Conservation (phyloP, 306 rosid species). For the Cajanus cajan region DNA sequence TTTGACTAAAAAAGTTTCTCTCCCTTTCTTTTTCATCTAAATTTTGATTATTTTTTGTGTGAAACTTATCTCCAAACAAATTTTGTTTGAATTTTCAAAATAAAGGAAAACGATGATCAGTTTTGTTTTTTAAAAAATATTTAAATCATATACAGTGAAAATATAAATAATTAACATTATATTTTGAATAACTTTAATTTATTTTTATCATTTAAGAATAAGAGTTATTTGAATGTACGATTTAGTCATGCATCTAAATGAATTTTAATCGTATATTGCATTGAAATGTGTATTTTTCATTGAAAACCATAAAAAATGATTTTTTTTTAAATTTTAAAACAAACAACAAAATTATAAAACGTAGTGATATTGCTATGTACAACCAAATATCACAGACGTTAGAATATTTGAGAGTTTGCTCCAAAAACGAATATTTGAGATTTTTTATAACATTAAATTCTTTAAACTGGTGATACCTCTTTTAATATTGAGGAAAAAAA, state of each 20-base stretch:
- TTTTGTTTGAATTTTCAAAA: no score
- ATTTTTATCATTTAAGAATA: neutral
- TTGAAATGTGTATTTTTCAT: neutral
- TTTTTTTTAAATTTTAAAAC: neutral
- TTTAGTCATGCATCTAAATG: neutral
- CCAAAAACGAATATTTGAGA: no score
- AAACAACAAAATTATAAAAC: neutral
- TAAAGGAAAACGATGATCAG: no score
- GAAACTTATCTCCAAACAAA: no score
- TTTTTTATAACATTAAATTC: neutral
- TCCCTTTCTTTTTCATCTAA: no score
- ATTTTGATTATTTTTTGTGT: no score
- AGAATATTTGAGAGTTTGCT: neutral
- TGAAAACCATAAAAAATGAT: neutral
- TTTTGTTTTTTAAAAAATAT: no score
- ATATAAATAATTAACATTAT: no score
- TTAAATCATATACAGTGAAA: no score
- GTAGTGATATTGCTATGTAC: neutral
- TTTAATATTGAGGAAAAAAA: neutral
- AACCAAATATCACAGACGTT: neutral
- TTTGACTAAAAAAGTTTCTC: no score
- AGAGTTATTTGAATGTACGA: neutral
- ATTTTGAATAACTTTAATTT: no score
- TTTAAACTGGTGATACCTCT: neutral
- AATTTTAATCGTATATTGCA: neutral